Conservation (phyloP, 2,329 filamentous ascomycete genomes). For the Verticillium albo-atrum region DNA sequence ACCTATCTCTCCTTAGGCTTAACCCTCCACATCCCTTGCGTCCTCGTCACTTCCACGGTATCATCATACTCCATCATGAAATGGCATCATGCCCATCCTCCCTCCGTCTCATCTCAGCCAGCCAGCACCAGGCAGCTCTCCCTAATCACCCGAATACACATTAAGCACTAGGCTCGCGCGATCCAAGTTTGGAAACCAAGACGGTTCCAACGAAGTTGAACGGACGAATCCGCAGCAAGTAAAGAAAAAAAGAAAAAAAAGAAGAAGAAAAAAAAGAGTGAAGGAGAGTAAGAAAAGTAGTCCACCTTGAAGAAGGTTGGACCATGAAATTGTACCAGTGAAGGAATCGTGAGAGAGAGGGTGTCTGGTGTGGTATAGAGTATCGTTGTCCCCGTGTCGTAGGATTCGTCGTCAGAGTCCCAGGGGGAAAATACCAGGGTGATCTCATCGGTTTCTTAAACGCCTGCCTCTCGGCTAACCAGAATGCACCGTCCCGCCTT, state of each 20-base stretch:
- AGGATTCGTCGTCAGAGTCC: slow-evolving; percentile 8
- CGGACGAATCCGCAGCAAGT: slow-evolving; percentile 5
- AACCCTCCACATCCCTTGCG: background rate
- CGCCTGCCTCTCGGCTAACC: slow-evolving; percentile 10
- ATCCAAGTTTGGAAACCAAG: slow-evolving; percentile 10
- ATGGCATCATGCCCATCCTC: background rate
- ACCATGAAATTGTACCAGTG: slow-evolving; percentile 16
- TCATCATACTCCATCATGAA: background rate
- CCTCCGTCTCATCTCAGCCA: background rate
- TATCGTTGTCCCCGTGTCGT: slow-evolving; percentile 5
- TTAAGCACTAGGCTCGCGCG: slow-evolving; percentile 12
- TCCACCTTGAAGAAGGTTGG: slow-evolving; percentile 1
- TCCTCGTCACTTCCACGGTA: background rate
- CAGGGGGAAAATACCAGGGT: background rate
- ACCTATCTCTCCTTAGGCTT: background rate
- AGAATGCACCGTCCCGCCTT: slow-evolving; percentile 11
- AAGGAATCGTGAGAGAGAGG: slow-evolving; percentile 12
- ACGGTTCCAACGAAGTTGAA: slow-evolving; percentile 10
- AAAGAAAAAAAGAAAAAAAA: slow-evolving; percentile 15
- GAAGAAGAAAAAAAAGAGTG: background rate
- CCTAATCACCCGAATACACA: slow-evolving; percentile 8
- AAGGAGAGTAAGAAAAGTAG: slow-evolving; percentile 26
- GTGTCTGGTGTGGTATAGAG: slow-evolving; percentile 11
- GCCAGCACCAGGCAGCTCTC: background rate
- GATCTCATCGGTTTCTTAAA: slow-evolving; percentile 8